Percentiles rank a stretch among this genome's conserved stretches.
Evolutionary conservation across 2,329 filamentous ascomycete genomes (phyloP).

Genomic region (Ophiosphaerella narmari): DNA sequence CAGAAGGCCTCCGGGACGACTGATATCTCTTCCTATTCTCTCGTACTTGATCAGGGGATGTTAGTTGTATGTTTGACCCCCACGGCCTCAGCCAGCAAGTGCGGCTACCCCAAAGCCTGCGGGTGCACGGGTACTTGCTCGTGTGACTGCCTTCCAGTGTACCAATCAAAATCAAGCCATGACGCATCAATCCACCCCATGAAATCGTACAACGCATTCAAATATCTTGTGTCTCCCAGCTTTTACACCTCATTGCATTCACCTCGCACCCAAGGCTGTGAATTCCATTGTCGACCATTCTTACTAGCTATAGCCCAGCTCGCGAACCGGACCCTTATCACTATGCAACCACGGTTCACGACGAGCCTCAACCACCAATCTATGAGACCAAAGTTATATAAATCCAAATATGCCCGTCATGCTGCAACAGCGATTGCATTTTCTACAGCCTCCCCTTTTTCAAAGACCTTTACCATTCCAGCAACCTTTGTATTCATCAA

Average conservation of each 20-base stretch:
- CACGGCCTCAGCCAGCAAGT: slow-evolving; percentile 12
- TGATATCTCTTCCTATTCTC: background rate
- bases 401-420: slow-evolving; percentile 13
- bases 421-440: slow-evolving; percentile 3
- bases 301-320: slow-evolving; percentile 15
- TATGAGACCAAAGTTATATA: slow-evolving; percentile 6
- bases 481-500: slow-evolving; percentile 2
- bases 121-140: slow-evolving; percentile 17
- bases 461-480: background rate
- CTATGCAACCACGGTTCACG: slow-evolving; percentile 14
- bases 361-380: slow-evolving; percentile 12
- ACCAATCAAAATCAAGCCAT: slow-evolving; percentile 17
- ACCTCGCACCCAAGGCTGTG: background rate
- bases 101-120: slow-evolving; percentile 7
- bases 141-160: slow-evolving; percentile 16
- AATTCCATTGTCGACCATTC: slow-evolving; percentile 1
- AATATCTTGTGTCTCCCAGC: slow-evolving; percentile 11
- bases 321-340: slow-evolving; percentile 15
- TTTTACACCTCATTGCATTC: slow-evolving; percentile 6
- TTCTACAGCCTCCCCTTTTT: no score
- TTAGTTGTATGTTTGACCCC: slow-evolving; percentile 2
- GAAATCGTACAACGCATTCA: slow-evolving; percentile 17
- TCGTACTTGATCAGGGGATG: background rate
- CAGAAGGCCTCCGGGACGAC: background rate
- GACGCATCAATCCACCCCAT: slow-evolving; percentile 16